Evolutionary conservation across 768 basidiomycete species (phyloP).

Genomic region (Tylopilus plumbeoviolaceoides): DNA sequence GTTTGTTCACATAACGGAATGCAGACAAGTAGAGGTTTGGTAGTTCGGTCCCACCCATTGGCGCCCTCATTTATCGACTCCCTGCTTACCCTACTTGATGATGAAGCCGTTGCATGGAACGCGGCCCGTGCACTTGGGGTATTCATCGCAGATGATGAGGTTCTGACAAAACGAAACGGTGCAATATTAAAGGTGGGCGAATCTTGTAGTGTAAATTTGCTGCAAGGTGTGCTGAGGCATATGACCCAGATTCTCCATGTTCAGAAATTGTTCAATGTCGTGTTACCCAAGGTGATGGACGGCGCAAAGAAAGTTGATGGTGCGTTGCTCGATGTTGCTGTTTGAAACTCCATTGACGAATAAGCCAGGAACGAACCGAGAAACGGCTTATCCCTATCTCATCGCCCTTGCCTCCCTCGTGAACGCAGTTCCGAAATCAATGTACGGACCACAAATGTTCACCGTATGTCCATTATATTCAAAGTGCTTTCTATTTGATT

Average conservation of each 20-base stretch:
- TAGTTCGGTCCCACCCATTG: constrained; percentile 65
- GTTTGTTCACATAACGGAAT: constrained; percentile 2
- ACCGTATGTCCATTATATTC: constrained; percentile 35
- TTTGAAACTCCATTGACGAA: background rate
- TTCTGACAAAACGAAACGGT: constrained; percentile 75
- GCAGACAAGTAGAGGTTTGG: constrained; percentile 75
- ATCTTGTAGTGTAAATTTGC: background rate
- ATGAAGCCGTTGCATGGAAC: constrained; percentile 59
- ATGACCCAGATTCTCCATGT: constrained; percentile 58
- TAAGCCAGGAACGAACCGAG: constrained; percentile 44
- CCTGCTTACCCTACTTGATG: constrained; percentile 68
- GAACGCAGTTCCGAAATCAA: constrained; percentile 69
- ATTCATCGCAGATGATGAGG: constrained; percentile 54
- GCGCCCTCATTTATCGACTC: constrained; percentile 55
- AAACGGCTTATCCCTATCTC: constrained; percentile 71
- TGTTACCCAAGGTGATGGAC: constrained; percentile 71
- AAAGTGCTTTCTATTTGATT: background rate
- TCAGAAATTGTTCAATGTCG: constrained; percentile 68
- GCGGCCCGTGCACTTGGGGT: constrained; percentile 76
- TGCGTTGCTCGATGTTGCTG: constrained; percentile 29
- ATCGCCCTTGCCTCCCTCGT: constrained; percentile 82
- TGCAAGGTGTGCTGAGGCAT: background rate
- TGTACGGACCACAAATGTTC: constrained; percentile 68
- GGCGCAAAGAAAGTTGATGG: constrained; percentile 57
- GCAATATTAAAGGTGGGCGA: constrained; percentile 68